These are phyloP conservation scores for Laetiporus sulphureus DNA, from an alignment of 1,284 basidiomycete species.

Conservation along the genomic window DNA sequence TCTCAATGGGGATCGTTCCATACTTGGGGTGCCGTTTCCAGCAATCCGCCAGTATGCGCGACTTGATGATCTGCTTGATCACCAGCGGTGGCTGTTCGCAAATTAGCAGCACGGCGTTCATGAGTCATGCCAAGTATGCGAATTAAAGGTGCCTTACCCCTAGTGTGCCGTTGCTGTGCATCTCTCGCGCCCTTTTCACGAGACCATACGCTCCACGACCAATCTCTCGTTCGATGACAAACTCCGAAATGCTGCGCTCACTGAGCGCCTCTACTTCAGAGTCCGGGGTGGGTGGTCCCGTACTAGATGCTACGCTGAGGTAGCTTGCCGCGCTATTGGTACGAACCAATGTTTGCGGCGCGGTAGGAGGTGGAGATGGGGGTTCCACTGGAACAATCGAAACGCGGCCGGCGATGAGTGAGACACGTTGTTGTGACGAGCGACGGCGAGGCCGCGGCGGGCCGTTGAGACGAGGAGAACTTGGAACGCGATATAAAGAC, in stretches of 20 bases:
- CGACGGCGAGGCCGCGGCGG: slow-evolving; percentile 58
- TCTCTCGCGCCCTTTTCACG: slow-evolving; percentile 86
- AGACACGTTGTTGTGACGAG: slow-evolving; percentile 77
- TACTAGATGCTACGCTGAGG: slow-evolving; percentile 51
- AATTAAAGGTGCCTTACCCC: slow-evolving; percentile 53
- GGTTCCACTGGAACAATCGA: slow-evolving; percentile 67
- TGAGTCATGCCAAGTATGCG: neutral
- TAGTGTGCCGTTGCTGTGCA: slow-evolving; percentile 64
- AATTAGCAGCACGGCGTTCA: neutral
- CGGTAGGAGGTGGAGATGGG: slow-evolving; percentile 48
- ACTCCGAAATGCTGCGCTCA: slow-evolving; percentile 67
- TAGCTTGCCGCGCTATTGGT: slow-evolving; percentile 54
- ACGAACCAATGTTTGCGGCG: slow-evolving; percentile 56
- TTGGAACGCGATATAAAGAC: slow-evolving; percentile 31
- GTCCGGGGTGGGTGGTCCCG: slow-evolving; percentile 55
- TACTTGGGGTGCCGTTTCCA: slow-evolving; percentile 96
- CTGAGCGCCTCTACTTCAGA: slow-evolving; percentile 45
- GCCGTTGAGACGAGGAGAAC: slow-evolving; percentile 26
- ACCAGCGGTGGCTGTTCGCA: slow-evolving; percentile 60
- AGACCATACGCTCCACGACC: slow-evolving; percentile 97
- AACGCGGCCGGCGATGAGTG: slow-evolving; percentile 72
- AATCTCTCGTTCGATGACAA: slow-evolving; percentile 80
- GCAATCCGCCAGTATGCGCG: slow-evolving; percentile 95
- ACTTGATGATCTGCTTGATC: slow-evolving; percentile 98
- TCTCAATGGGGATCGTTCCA: slow-evolving; percentile 98